Conservation (phyloP, 306 rosid species). For the Vigna angularis region DNA sequence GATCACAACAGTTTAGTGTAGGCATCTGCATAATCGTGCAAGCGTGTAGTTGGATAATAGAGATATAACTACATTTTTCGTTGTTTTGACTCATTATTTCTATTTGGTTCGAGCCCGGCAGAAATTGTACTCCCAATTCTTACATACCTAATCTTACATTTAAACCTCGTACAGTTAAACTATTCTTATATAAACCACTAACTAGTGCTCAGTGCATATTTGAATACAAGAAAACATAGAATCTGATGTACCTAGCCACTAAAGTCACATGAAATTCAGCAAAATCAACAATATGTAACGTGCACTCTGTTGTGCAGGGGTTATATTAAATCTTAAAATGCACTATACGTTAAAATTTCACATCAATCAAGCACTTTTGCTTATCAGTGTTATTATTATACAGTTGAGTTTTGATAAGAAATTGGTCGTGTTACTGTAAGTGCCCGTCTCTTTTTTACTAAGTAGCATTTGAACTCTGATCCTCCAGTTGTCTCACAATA, state of each 20-base stretch:
- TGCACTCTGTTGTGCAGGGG: slow-evolving; percentile 40
- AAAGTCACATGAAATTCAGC: slow-evolving; percentile 56
- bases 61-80: slow-evolving; percentile 34
- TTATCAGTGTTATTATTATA: not conserved
- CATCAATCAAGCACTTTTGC: slow-evolving; percentile 33
- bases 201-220: slow-evolving; percentile 32
- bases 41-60: slow-evolving; percentile 36
- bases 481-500: not conserved
- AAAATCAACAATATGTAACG: slow-evolving; percentile 41
- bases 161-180: slow-evolving; percentile 57
- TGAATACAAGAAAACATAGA: slow-evolving; percentile 40
- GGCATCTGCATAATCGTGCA: slow-evolving; percentile 34
- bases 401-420: slow-evolving; percentile 27
- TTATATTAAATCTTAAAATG: slow-evolving; percentile 42
- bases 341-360: slow-evolving; percentile 38
- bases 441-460: slow-evolving; percentile 4
- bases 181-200: slow-evolving; percentile 41
- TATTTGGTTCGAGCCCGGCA: slow-evolving; percentile 25
- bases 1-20: slow-evolving; percentile 38
- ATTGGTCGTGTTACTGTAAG: not conserved
- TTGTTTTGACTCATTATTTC: slow-evolving; percentile 25
- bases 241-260: slow-evolving; percentile 39
- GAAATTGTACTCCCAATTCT: slow-evolving; percentile 22
- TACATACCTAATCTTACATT: slow-evolving; percentile 21
- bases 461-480: slow-evolving; percentile 9